A percentile compares a stretch with the other conserved stretches of the same genome.
phyloP scores from a whole-genome alignment of 2,329 filamentous ascomycete genomes.

The Fusarium drepaniforme region DNA sequence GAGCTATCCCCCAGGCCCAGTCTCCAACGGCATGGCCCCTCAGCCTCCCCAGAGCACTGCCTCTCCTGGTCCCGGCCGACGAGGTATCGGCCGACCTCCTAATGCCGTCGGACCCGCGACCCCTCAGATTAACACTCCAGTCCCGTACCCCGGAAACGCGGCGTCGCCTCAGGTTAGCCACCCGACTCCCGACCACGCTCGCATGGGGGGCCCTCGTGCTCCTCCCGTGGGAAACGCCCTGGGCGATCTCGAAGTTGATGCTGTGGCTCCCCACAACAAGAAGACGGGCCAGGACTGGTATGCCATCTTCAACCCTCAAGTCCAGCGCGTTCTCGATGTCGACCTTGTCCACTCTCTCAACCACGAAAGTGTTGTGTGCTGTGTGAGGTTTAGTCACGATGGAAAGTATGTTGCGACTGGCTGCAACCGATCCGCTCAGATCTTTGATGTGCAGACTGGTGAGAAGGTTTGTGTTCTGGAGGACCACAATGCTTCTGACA shows the following conservation, averaged over 20 bases:
- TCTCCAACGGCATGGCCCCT: constrained; percentile 79
- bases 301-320: constrained; percentile 93
- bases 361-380: constrained; percentile 98
- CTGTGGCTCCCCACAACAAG: constrained; percentile 87
- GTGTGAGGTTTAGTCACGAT: constrained; percentile 95
- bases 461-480: constrained; percentile 91
- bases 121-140: constrained; percentile 89
- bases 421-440: constrained; percentile 99
- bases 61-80: constrained; percentile 86
- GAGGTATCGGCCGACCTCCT: constrained; percentile 75
- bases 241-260: constrained; percentile 88
- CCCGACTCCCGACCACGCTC: constrained; percentile 78
- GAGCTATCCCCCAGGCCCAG: constrained; percentile 70
- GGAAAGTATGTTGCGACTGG: constrained; percentile 97
- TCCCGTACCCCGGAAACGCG: constrained; percentile 85
- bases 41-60: constrained; percentile 88
- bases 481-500: constrained; percentile 83
- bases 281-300: constrained; percentile 94
- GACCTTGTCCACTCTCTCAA: constrained; percentile 92
- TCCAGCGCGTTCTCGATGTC: constrained; percentile 91
- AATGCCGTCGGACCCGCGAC: constrained; percentile 79
- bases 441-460: constrained; percentile 91
- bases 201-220: constrained; percentile 63
- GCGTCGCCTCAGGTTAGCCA: constrained; percentile 90
- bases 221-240: constrained; percentile 72